Percentiles rank a stretch among this genome's conserved stretches.
These are phyloP conservation scores for Fusarium metavorans DNA, from an alignment of 2,329 filamentous ascomycete genomes.

Conservation along the genomic window DNA sequence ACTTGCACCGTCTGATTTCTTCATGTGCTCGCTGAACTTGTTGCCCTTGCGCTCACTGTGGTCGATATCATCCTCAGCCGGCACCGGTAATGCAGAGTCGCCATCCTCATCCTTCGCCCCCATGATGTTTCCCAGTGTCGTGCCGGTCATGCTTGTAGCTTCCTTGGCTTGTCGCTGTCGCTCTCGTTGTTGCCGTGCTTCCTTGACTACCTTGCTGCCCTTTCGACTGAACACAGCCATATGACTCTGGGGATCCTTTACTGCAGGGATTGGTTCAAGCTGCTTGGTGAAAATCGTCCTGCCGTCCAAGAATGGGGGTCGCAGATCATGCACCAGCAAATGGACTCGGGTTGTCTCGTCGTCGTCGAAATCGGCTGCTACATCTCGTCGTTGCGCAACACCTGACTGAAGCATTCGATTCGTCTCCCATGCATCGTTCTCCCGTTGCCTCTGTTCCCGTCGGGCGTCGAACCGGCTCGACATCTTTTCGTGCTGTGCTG, in stretches of 20 bases:
- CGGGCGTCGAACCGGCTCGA: conserved; percentile 75
- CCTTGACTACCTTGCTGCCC: conserved; percentile 91
- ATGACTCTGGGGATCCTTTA: conserved; percentile 94
- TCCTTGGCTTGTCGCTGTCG: conserved; percentile 94
- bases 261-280: conserved; percentile 91
- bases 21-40: conserved; percentile 93
- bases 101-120: conserved; percentile 93
- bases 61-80: conserved; percentile 75
- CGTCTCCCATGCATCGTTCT: conserved; percentile 98
- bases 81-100: conserved; percentile 85
- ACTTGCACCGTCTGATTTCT: conserved; percentile 86
- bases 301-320: conserved; percentile 94
- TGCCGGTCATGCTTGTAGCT: conserved; percentile 92
- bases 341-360: conserved; percentile 91
- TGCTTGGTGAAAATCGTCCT: conserved; percentile 98
- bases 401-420: conserved; percentile 98
- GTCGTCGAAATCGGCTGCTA: conserved; percentile 88
- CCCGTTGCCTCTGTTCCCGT: conserved; percentile 87
- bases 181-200: conserved; percentile 91
- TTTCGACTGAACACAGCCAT: conserved; percentile 99
- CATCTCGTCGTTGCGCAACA: conserved; percentile 88
- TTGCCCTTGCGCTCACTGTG: conserved; percentile 63
- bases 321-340: conserved; percentile 90
- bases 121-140: conserved; percentile 93
- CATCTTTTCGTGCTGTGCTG: conserved; percentile 83